Percentiles rank a stretch among this genome's conserved stretches.
These are phyloP conservation scores for Schwanniomyces sp. DNA, from an alignment of 805 yeast genomes.

Conservation along the genomic window DNA sequence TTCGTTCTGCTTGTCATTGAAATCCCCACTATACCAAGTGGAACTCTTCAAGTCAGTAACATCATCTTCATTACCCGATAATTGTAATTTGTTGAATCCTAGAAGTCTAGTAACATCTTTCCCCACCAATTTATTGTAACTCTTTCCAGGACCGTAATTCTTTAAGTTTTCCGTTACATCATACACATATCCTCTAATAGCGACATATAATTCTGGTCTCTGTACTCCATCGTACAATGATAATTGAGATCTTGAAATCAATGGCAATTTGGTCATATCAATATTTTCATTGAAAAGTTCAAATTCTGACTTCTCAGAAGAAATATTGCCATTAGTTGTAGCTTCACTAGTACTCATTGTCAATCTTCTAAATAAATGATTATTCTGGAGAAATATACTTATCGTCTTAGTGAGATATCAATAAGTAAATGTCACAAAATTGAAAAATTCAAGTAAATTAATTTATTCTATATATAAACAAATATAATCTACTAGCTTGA, in stretches of 20 bases:
- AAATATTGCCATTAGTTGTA: background rate
- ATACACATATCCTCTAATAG: conserved; percentile 72
- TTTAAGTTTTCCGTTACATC: conserved; percentile 69
- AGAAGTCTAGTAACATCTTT: conserved; percentile 76
- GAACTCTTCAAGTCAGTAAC: conserved; percentile 7
- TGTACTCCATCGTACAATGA: conserved; percentile 30
- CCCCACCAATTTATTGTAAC: conserved; percentile 72
- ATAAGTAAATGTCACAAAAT: background rate
- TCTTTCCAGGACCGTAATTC: conserved; percentile 76
- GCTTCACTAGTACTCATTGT: background rate
- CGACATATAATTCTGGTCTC: conserved; percentile 57
- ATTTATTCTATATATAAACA: background rate
- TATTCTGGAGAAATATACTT: background rate
- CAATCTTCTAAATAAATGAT: background rate
- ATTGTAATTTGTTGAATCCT: conserved; percentile 54
- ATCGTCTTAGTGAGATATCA: background rate
- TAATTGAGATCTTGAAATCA: conserved; percentile 33
- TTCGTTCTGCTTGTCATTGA: conserved; percentile 58
- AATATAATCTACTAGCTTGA: background rate
- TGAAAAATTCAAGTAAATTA: background rate
- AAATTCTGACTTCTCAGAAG: conserved; percentile 15
- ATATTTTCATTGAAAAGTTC: conserved; percentile 29
- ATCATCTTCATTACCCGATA: conserved; percentile 12
- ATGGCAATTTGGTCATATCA: conserved; percentile 29
- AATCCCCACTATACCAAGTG: conserved; percentile 50